A percentile compares a stretch with the other conserved stretches of the same genome.
Conservation (phyloP, 2,329 filamentous ascomycete genomes). For the Didymella pinodella region DNA sequence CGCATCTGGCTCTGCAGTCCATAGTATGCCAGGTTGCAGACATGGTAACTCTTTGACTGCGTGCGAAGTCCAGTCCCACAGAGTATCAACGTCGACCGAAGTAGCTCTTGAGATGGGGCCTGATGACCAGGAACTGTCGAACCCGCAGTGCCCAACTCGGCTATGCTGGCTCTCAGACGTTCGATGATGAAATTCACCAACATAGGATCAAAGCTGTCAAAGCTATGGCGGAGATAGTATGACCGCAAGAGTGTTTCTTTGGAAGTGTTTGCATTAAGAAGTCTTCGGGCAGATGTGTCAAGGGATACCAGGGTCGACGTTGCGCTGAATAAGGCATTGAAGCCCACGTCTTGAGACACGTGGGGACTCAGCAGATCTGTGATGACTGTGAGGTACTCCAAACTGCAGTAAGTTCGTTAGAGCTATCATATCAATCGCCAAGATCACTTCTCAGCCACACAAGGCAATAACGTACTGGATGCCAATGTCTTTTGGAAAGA, state of each 20-base stretch:
- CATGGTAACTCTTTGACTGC: conserved; percentile 3
- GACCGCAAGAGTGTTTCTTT: conserved; percentile 8
- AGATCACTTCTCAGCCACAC: neutral
- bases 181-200: conserved; percentile 12
- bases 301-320: neutral
- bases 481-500: conserved; percentile 8
- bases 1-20: conserved; percentile 9
- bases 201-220: conserved; percentile 9
- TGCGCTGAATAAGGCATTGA: neutral
- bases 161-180: conserved; percentile 1
- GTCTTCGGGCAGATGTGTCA: neutral
- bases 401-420: neutral
- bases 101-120: neutral
- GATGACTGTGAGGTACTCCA: conserved; percentile 6
- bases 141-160: neutral
- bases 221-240: conserved; percentile 7
- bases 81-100: conserved; percentile 4
- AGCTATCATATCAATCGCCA: neutral
- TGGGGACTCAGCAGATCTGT: conserved; percentile 1
- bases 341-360: neutral
- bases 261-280: neutral
- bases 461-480: neutral
- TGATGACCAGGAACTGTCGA: neutral
- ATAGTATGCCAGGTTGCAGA: conserved; percentile 6
- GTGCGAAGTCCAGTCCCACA: conserved; percentile 7